Evolutionary conservation across 331 rosid genomes (phyloP), one percentile per base, ranked within the genome.

Genomic region (Ulmus americana): DNA sequence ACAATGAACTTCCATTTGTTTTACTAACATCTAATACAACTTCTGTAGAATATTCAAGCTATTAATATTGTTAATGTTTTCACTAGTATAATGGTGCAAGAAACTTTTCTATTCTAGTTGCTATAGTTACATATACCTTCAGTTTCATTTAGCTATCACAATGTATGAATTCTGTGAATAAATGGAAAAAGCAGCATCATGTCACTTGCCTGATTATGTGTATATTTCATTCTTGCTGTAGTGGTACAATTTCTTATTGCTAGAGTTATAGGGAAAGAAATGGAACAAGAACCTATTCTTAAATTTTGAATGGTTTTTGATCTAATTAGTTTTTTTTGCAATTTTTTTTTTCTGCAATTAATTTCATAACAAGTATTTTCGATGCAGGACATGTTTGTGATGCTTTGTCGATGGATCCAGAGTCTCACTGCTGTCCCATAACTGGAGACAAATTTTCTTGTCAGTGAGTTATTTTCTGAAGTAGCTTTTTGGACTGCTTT

Each of bases 381-480:
- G 49, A 68, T 82, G 72, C 70, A 91, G 97, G 97, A 65, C 70
- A 68, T 64, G 90, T 89, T 61, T 89, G 98, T 65, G 80, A 80
- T 61, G 82, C 88, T 44, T 42, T 79, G 52, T 78, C 90, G 1
- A 64, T 88, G 45, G 74, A 85, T 74, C 75, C 89, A 11, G 55
- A 48, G 46, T 84, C 97, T 68, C 84, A 85, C 3, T 91, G 97
- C 76, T 91, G 97, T 70, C 88, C 83, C 39, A 76, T 70, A 66
- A 70, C 60, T 11, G 94, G 89, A 73, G 84, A 83, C 59, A 84
- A 79, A 81, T 86, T 86, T 79, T 76, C 96, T 91, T 91, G 97
- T 83, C 86, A 88, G 94, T 91, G 95, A 91, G 97, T 91, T 71
- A 28, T 60, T 79, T 69, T 55, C 72, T 61, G 7, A 16, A 46